A percentile compares a stretch with the other conserved stretches of the same genome.
These are phyloP conservation scores for Termitomyces titanicus DNA, from an alignment of 768 basidiomycete genomes.

Conservation along the genomic window DNA sequence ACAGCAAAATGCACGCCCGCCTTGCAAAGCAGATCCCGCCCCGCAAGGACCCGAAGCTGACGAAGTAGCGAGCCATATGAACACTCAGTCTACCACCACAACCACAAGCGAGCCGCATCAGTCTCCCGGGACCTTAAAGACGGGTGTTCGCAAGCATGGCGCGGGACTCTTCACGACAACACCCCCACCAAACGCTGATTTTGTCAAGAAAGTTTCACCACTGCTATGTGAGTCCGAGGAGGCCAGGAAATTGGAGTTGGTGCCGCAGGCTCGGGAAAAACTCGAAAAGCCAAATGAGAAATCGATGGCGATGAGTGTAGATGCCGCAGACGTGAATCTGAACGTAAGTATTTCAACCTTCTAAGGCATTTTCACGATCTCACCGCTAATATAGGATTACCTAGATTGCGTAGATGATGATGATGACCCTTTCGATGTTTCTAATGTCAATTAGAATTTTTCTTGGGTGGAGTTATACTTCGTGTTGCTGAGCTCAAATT, in stretches of 20 bases:
- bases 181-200: slow-evolving; percentile 3
- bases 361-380: neutral
- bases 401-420: slow-evolving; percentile 14
- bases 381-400: slow-evolving; percentile 12
- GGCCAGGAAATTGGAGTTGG: no score
- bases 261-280: neutral
- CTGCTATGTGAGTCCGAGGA: neutral
- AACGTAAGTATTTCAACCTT: neutral
- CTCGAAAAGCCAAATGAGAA: neutral
- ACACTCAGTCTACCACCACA: neutral
- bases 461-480: neutral
- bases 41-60: no score
- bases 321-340: slow-evolving; percentile 14
- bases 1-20: no score
- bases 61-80: neutral
- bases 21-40: neutral
- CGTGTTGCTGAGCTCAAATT: neutral
- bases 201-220: neutral
- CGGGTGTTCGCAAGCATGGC: slow-evolving; percentile 6
- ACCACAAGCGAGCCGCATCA: neutral
- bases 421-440: neutral
- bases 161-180: slow-evolving; percentile 5
- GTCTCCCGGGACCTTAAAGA: neutral
- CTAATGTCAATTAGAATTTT: neutral
- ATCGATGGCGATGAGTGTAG: slow-evolving; percentile 5